Percentiles rank a stretch among this genome's conserved stretches.
These are phyloP conservation scores for Closterium sp. DNA, from an alignment of 139 green algal genomes.

Conservation along the genomic window DNA sequence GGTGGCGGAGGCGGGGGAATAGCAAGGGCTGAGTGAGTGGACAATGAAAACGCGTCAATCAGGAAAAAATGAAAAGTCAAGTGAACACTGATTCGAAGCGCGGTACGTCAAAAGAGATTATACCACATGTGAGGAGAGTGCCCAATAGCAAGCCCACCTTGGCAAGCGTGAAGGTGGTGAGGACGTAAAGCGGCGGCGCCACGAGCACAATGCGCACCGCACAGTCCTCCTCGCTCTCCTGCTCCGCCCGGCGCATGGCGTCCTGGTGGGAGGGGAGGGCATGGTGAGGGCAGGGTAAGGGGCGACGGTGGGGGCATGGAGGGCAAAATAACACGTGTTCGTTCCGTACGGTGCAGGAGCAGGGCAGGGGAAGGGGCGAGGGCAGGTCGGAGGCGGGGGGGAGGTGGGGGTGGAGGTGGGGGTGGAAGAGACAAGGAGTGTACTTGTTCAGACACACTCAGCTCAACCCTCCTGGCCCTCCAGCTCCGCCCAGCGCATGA, in stretches of 20 bases:
- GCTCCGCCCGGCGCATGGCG: conserved; percentile 77
- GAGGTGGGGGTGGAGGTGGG: no score
- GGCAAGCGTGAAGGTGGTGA: conserved; percentile 94
- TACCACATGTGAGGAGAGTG: no score
- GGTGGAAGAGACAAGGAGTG: no score
- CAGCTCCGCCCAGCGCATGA: no score
- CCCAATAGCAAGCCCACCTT: conserved; percentile 59
- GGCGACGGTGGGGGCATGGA: no score
- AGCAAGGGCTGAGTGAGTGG: no score
- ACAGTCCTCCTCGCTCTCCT: conserved; percentile 72
- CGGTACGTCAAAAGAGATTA: no score
- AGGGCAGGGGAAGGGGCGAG: background rate
- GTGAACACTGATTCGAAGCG: no score
- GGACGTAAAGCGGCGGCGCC: conserved; percentile 95
- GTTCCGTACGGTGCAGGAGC: background rate
- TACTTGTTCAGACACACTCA: no score
- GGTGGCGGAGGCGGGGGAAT: no score
- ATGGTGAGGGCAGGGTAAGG: background rate
- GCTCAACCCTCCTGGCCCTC: no score
- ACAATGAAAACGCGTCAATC: no score
- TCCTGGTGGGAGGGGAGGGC: conserved; percentile 34
- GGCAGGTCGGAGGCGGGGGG: background rate
- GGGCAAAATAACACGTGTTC: background rate
- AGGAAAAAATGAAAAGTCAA: background rate
- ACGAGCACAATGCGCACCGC: conserved; percentile 94